Conservation (phyloP, 345 rosid genomes). For the Diplotaxis tenuifolia region DNA sequence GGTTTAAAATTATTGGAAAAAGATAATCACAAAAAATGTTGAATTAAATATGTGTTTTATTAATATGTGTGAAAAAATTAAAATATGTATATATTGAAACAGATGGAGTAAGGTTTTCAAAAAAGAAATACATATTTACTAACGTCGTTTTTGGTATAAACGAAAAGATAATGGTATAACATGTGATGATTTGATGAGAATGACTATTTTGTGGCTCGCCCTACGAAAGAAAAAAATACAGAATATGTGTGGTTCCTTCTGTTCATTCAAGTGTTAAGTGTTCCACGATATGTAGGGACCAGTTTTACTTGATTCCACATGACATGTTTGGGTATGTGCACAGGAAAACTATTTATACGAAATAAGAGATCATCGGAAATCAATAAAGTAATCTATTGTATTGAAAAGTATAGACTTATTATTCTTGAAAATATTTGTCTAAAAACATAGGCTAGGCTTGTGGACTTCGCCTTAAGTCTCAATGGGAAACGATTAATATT, state of each 20-base stretch:
- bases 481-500: slow-evolving; percentile 18
- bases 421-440: slow-evolving; percentile 5
- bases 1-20: no score
- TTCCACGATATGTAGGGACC: slow-evolving; percentile 38
- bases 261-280: slow-evolving; percentile 30
- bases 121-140: no score
- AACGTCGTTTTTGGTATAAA: background rate
- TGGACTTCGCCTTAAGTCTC: slow-evolving; percentile 20
- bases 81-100: no score
- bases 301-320: slow-evolving; percentile 29
- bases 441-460: slow-evolving; percentile 11
- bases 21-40: no score
- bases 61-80: no score
- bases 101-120: no score
- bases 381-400: slow-evolving; percentile 2
- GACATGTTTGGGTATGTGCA: slow-evolving; percentile 28
- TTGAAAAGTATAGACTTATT: slow-evolving; percentile 8
- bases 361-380: background rate
- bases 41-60: no score
- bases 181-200: slow-evolving; percentile 26
- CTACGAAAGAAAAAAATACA: background rate
- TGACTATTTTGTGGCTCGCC: slow-evolving; percentile 30
- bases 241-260: slow-evolving; percentile 26
- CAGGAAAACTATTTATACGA: background rate
- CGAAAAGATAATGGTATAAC: slow-evolving; percentile 21